Conservation (phyloP, 495 filamentous ascomycete species). For the Recurvomyces mirabilis region DNA sequence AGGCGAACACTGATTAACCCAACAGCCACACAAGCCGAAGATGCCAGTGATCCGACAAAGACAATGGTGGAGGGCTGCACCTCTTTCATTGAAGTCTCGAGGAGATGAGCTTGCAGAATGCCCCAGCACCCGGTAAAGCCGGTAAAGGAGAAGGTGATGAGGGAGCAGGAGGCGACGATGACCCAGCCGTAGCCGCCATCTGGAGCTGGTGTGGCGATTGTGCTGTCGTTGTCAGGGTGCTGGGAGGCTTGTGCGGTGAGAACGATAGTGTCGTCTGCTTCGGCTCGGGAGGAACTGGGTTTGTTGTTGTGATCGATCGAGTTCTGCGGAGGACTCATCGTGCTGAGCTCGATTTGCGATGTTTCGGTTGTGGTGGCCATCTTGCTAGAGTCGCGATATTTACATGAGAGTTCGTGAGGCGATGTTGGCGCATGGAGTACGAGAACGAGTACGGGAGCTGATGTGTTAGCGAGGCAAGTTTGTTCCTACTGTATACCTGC, state of each 20-base stretch:
- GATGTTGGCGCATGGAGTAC: no score
- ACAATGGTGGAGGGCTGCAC: not conserved
- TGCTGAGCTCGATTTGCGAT: no score
- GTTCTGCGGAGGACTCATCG: no score
- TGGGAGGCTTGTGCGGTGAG: not conserved
- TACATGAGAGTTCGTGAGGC: no score
- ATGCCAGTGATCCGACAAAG: not conserved
- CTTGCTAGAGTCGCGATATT: no score
- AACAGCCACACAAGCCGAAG: not conserved
- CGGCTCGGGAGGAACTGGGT: no score
- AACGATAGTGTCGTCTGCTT: no score
- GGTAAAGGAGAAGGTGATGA: constrained; percentile 6
- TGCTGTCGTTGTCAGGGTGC: not conserved
- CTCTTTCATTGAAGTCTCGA: not conserved
- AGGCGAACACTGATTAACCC: not conserved
- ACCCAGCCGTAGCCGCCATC: constrained; percentile 4
- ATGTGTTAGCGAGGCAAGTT: no score
- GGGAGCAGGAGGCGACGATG: not conserved
- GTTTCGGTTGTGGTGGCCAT: no score
- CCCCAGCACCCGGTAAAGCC: constrained; percentile 3
- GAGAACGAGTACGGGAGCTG: no score
- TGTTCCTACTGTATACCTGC: no score
- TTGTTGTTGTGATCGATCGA: no score
- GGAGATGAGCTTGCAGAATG: not conserved
- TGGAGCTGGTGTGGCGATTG: not conserved